Evolutionary conservation across 2,329 filamentous ascomycete genomes (phyloP).

Genomic region (Diaporthe vaccinii): DNA sequence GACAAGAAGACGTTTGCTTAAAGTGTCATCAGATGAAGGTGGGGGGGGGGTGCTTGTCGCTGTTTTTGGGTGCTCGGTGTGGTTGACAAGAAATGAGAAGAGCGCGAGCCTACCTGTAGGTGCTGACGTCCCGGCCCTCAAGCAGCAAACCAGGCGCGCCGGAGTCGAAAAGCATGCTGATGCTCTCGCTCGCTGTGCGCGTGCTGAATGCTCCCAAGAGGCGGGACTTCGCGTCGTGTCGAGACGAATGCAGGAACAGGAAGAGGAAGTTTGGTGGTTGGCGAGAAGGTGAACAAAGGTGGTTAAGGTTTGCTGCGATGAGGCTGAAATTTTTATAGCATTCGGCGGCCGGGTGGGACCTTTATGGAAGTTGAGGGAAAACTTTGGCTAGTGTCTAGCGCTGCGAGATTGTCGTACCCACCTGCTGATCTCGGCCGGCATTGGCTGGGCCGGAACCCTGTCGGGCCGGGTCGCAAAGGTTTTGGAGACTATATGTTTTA

Average conservation of each 20-base stretch:
- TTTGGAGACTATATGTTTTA: not conserved
- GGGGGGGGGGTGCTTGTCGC: constrained; percentile 3
- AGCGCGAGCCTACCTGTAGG: constrained; percentile 23
- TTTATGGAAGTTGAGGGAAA: constrained; percentile 7
- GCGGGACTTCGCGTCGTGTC: not conserved
- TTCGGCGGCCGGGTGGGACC: constrained; percentile 2
- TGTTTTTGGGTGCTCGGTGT: constrained; percentile 30
- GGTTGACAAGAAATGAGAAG: constrained; percentile 13
- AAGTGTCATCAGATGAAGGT: constrained; percentile 76
- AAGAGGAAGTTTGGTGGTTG: not conserved
- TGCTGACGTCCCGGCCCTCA: not conserved
- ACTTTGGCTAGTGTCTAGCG: not conserved
- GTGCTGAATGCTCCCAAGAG: not conserved
- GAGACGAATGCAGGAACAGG: not conserved
- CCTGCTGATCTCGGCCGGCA: constrained; percentile 30
- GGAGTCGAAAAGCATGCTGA: not conserved
- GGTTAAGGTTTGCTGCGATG: constrained; percentile 41
- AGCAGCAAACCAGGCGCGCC: constrained; percentile 2
- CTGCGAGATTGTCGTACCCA: constrained; percentile 32
- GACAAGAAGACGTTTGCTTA: constrained; percentile 84
- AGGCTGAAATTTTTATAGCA: constrained; percentile 37
- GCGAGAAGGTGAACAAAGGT: not conserved
- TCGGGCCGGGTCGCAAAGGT: not conserved
- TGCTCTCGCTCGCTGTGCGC: not conserved
- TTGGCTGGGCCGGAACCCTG: constrained; percentile 28